Evolutionary conservation across 768 basidiomycete genomes (phyloP), one percentile per base, ranked within the genome.

Genomic region (Trametes villosa): DNA sequence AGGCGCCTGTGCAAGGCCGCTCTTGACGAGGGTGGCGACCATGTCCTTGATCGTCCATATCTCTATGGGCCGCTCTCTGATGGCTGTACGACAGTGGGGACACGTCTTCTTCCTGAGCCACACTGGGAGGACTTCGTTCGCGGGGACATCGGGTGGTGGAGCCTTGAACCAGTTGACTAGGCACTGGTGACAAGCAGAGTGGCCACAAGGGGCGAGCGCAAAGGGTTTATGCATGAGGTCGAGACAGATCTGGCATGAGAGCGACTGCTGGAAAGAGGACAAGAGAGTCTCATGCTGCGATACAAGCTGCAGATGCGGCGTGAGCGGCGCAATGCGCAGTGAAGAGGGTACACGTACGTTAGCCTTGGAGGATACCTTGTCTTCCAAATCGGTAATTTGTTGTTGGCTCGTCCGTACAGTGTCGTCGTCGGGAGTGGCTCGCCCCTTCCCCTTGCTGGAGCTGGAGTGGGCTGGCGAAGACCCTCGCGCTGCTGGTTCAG

Each of bases 201-300:
- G 89, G 5, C 91, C 90, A 59, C 90, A 92, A 0, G 90, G 89
- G 0, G 87, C 80, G 20, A 91, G 83, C 0, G 89, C 85, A 63
- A 84, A 92, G 0, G 91, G 90, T 63, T 82, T 84, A 70, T 88
- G 78, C 71, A 93, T 78, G 26, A 89, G 75, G 65, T 91, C 89
- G 27, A 92, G 77, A 68, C 91, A 93, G 62, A 93, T 87, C 71
- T 92, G 88, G 61, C 91, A 93, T 13, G 84, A 88, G 26, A 91
- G 71, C 0, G 86, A 80, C 62, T 88, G 85, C 9, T 86, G 83
- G 42, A 90, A 65, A 57, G 84, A 77, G 5, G 71, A 70, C n/a
- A 89, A 65, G 24, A 85, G 74, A 9, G 75, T 66, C 74, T 86
- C 78, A 63, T 91, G 85, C 61, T 77, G 77, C 22, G 75, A 66